Evolutionary conservation across 2,329 filamentous ascomycete genomes (phyloP), one percentile per base, ranked within the genome.

Genomic region (Cytospora piceae): DNA sequence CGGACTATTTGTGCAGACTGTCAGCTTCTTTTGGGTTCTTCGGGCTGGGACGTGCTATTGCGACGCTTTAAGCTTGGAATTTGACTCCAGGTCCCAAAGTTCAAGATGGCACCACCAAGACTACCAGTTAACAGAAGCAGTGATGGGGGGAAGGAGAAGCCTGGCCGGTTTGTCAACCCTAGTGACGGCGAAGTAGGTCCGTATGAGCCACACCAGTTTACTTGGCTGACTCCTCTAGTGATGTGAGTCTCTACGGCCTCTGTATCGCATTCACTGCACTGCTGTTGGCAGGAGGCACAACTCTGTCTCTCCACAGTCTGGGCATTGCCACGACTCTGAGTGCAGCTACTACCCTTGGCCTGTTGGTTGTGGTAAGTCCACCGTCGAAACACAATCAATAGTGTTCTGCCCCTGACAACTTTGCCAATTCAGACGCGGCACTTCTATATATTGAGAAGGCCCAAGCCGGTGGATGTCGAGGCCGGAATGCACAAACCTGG

Each of bases 381-480:
- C 20, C 54, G 1, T 37, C 9, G 22, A 12, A 3, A 31, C 14
- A n/a, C n/a, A 14, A 32, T 22, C 34, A 58, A 34, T 29, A 5
- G 11, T 15, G 8, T n/a, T 11, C 20, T 51, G 29, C 12, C n/a
- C 9, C 7, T 27, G 27, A 64, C 51, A 6, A 42, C 34, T 52
- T 37, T 24, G 22, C 46, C 24, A 53, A 2, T 20, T 17, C 32
- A 66, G 64, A 57, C 39, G 51, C 59, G 59, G 4, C 59, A 63
- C 34, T 54, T 66, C 46, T 55, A 53, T 5, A 34, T 34, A 15
- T 49, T 34, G 22, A 58, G 27, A 17, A 56, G 20, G 6, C 29
- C 6, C n/a, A 60, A 53, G 14, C 32, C 49, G 24, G 59, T 69
- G 0, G 70, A 68, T 64, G 17, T 58, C 3, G 60, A 66, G 3